phyloP scores from a whole-genome alignment of 345 rosid species.

The Noccaea caerulescens region DNA sequence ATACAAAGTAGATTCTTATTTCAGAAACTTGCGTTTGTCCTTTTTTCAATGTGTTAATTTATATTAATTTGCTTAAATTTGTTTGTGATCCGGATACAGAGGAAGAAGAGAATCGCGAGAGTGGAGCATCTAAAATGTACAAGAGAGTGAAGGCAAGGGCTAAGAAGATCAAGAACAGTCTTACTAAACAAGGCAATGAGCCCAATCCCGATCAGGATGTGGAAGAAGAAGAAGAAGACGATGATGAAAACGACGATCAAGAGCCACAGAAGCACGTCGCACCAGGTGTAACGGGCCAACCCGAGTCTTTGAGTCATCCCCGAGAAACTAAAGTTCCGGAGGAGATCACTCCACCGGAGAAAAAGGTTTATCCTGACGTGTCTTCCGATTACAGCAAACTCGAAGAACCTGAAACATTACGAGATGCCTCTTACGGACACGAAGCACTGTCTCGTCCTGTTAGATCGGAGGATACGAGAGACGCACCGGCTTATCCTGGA shows the following conservation, averaged over 20 bases:
- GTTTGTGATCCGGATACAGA: slow-evolving; percentile 31
- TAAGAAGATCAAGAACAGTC: slow-evolving; percentile 65
- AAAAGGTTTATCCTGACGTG: slow-evolving; percentile 35
- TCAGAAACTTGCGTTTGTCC: neutral
- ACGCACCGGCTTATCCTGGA: slow-evolving; percentile 22
- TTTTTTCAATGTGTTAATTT: neutral
- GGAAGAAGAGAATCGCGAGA: slow-evolving; percentile 56
- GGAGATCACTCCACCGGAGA: slow-evolving; percentile 38
- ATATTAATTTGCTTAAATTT: neutral
- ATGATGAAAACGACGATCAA: slow-evolving; percentile 41
- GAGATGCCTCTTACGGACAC: slow-evolving; percentile 19
- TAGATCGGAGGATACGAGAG: slow-evolving; percentile 15
- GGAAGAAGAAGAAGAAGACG: slow-evolving; percentile 49
- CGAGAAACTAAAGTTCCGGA: slow-evolving; percentile 34
- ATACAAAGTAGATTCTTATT: neutral
- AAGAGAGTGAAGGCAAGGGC: slow-evolving; percentile 77
- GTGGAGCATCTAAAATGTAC: slow-evolving; percentile 56
- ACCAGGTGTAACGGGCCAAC: slow-evolving; percentile 30
- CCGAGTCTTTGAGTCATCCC: slow-evolving; percentile 33
- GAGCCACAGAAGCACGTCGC: neutral
- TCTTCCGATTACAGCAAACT: slow-evolving; percentile 25
- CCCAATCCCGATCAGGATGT: slow-evolving; percentile 53
- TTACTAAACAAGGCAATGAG: slow-evolving; percentile 47
- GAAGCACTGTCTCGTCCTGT: slow-evolving; percentile 23
- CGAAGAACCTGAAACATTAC: slow-evolving; percentile 25